Base-by-base conservation (phyloP, 2,329 filamentous ascomycete species). In the Penicillium olsonii region DNA sequence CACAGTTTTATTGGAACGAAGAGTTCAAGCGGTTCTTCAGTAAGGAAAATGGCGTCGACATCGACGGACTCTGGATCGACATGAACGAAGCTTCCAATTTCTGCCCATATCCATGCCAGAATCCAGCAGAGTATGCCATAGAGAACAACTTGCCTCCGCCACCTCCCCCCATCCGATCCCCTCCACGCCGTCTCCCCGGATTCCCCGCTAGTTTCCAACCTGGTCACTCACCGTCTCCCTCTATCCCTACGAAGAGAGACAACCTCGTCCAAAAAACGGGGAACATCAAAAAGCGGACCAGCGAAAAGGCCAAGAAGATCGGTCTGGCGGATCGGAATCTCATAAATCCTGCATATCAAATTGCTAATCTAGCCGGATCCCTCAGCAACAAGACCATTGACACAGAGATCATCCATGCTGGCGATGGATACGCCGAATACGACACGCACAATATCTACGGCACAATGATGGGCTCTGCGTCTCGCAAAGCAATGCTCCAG, bases 401-500 rank as follows among this genome's bases (percentile, higher is more conserved):
- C 55, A 87, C 86, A 0, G 81, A 89, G 62, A 71, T 89, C 8
- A 78, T 85, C 8, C 87, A 90, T 65, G 56, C 62, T 2, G 77
- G 83, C 35, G 84, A 87, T 50, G 87, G 87, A 11, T 69, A 84
- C 31, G 75, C 77, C 17, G 83, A 88, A 67, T 90, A 88, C 63
- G 88, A 92, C 58, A 87, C 84, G 0, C 88, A 92, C 67, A 91
- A 91, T 59, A 69, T 91, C 1, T 90, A 88, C 66, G 88, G 88
- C 1, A 81, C 82, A 7, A 84, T 89, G 84, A 92, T 91, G 87
- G 87, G 84, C 1, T 70, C 76, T 15, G 74, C 81, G 4, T 87
- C 85, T 0, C 79, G 82, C 44, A 68, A 78, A 11, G 84, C 88
- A 1, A 88, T 92, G 87, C 68, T 83, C 6, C 69, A 74, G 11